These are phyloP conservation scores for sweet orange (Citrus sinensis) DNA, from an alignment of 345 rosid species.

Conservation along the genomic window DNA sequence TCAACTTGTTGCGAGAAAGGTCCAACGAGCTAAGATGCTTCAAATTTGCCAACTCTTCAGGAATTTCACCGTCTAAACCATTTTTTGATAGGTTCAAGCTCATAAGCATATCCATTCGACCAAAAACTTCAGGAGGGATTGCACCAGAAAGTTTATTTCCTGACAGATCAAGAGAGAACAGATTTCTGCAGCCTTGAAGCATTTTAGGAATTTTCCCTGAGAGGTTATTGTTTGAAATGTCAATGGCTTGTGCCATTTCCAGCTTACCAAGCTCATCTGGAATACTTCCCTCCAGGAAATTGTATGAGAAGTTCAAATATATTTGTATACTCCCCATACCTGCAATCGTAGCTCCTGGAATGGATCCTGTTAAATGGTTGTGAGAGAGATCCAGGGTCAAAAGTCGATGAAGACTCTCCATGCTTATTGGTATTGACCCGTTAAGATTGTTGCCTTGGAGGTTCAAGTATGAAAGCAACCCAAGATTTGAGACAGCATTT, in stretches of 20 bases:
- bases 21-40: slow-evolving; percentile 54
- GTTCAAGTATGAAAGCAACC: slow-evolving; percentile 47
- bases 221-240: slow-evolving; percentile 65
- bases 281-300: slow-evolving; percentile 52
- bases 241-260: slow-evolving; percentile 70
- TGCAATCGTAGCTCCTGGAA: slow-evolving; percentile 42
- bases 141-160: slow-evolving; percentile 60
- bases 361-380: slow-evolving; percentile 59
- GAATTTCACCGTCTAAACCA: slow-evolving; percentile 36
- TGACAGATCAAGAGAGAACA: slow-evolving; percentile 69
- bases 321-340: slow-evolving; percentile 50
- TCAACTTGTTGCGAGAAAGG: slow-evolving; percentile 61
- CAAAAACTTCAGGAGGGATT: slow-evolving; percentile 41
- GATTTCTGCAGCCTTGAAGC: slow-evolving; percentile 59
- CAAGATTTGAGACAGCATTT: slow-evolving; percentile 47
- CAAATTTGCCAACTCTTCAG: slow-evolving; percentile 33
- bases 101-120: slow-evolving; percentile 35
- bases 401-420: slow-evolving; percentile 43
- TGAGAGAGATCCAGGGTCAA: slow-evolving; percentile 62
- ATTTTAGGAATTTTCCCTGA: slow-evolving; percentile 62
- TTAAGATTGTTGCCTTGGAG: slow-evolving; percentile 61
- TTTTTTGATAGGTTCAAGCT: slow-evolving; percentile 72
- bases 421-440: slow-evolving; percentile 65
- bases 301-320: slow-evolving; percentile 66
- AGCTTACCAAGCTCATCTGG: slow-evolving; percentile 34